Evolutionary conservation across 1,139 yeast species (phyloP).

Genomic region (Sugiyamaella neomexicana): DNA sequence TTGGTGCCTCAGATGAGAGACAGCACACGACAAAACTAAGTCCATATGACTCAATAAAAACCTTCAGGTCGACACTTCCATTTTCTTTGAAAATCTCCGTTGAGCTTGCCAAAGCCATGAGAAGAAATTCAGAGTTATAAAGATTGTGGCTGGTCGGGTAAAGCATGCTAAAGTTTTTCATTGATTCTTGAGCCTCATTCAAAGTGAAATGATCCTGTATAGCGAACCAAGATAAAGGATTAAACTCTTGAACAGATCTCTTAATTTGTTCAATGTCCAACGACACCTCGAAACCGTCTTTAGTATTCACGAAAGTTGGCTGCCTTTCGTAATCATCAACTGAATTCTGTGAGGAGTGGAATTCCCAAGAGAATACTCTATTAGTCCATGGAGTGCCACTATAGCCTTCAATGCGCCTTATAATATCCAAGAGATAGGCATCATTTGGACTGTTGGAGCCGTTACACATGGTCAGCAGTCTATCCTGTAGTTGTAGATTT

Average conservation of each 20-base stretch:
- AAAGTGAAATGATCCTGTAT: constrained; percentile 1
- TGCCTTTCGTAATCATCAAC: constrained; percentile 31
- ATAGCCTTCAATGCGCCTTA: constrained; percentile 57
- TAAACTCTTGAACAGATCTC: constrained; percentile 49
- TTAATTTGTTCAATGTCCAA: constrained; percentile 54
- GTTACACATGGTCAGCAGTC: constrained; percentile 52
- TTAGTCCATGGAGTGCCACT: constrained; percentile 58
- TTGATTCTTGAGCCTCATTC: constrained; percentile 1
- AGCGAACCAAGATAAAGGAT: constrained; percentile 25
- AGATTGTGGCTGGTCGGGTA: constrained; percentile 14
- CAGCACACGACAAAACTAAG: constrained; percentile 59
- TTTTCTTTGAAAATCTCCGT: constrained; percentile 33
- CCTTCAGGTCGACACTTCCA: constrained; percentile 51
- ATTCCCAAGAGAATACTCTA: constrained; percentile 65
- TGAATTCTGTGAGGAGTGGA: constrained; percentile 40
- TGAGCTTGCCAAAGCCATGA: constrained; percentile 35
- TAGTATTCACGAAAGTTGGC: constrained; percentile 34
- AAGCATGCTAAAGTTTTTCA: constrained; percentile 12
- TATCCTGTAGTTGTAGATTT: constrained; percentile 48
- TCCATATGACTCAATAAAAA: constrained; percentile 58
- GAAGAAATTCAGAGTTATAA: constrained; percentile 38
- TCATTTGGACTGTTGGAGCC: constrained; percentile 69
- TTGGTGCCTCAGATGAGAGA: constrained; percentile 34
- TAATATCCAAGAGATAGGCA: constrained; percentile 54
- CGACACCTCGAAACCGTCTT: constrained; percentile 54